These are phyloP conservation scores for Orobanche coerulescens DNA, from an alignment of 257 asterid species.

Conservation along the genomic window DNA sequence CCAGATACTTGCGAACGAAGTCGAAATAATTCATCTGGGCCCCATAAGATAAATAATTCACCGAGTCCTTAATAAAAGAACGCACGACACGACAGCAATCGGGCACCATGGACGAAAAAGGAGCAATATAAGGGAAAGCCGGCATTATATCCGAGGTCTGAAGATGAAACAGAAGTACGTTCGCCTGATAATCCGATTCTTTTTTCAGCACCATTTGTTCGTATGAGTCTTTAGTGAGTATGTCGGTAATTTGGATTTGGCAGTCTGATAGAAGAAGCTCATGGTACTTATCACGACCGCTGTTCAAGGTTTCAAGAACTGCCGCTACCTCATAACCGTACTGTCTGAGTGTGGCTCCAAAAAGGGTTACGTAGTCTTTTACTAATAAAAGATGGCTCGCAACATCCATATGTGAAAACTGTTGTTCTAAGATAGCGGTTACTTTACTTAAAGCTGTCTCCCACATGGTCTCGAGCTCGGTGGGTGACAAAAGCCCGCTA, in stretches of 20 bases:
- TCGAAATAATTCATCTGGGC: conserved; percentile 73
- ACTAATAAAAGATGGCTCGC: conserved; percentile 85
- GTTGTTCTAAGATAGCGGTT: conserved; percentile 57
- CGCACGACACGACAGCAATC: conserved; percentile 80
- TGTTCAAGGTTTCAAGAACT: conserved; percentile 61
- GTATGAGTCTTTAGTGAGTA: conserved; percentile 42
- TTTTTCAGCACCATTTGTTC: conserved; percentile 91
- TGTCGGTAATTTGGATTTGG: conserved; percentile 50
- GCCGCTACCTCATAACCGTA: conserved; percentile 77
- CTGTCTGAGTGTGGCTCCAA: conserved; percentile 80
- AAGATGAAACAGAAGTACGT: conserved; percentile 76
- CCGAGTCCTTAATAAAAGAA: conserved; percentile 74
- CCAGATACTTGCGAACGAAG: conserved; percentile 66
- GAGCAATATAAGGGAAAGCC: conserved; percentile 87
- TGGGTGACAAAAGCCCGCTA: conserved; percentile 59
- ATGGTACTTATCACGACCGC: conserved; percentile 75
- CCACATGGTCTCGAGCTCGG: conserved; percentile 90
- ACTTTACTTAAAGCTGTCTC: conserved; percentile 73
- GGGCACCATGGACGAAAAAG: conserved; percentile 84
- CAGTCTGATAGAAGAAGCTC: conserved; percentile 80
- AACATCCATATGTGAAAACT: conserved; percentile 58
- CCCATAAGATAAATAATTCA: conserved; percentile 74
- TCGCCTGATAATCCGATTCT: conserved; percentile 86
- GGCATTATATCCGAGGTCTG: conserved; percentile 93
- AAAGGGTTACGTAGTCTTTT: conserved; percentile 87